These are phyloP conservation scores for Paecilomyces formosus DNA, from an alignment of 2,329 filamentous ascomycete species.

Conservation along the genomic window DNA sequence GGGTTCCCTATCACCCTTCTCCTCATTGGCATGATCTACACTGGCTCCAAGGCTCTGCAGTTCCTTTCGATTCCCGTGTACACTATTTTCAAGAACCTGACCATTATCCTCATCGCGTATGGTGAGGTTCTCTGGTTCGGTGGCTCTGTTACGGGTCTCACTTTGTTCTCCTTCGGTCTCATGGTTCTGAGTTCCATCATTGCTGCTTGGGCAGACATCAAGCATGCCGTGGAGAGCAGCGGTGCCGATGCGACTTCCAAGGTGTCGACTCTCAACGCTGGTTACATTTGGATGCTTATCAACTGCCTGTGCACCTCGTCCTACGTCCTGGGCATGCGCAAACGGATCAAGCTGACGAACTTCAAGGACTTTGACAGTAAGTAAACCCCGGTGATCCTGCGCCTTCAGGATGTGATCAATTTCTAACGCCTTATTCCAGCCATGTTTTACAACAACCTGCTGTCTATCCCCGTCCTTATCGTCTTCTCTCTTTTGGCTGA, in stretches of 20 bases:
- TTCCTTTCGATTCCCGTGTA: conserved; percentile 97
- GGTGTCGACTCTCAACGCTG: conserved; percentile 84
- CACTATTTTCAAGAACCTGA: conserved; percentile 99
- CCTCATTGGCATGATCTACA: conserved; percentile 99
- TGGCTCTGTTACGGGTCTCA: conserved; percentile 77
- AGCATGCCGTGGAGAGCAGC: conserved; percentile 66
- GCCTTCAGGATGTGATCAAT: not conserved
- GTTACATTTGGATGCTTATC: conserved; percentile 95
- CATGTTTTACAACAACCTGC: conserved; percentile 99
- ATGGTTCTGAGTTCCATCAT: conserved; percentile 95
- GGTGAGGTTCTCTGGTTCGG: conserved; percentile 98
- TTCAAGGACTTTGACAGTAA: conserved; percentile 99
- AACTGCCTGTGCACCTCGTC: conserved; percentile 93
- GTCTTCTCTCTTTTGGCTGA: conserved; percentile 74
- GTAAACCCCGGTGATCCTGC: conserved; percentile 32
- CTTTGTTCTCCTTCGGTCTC: conserved; percentile 86
- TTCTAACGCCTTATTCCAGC: conserved; percentile 47
- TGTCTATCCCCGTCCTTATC: conserved; percentile 88
- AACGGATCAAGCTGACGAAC: conserved; percentile 98
- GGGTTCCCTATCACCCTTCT: conserved; percentile 96
- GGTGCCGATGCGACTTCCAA: conserved; percentile 58
- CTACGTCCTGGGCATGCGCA: conserved; percentile 89
- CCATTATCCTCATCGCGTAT: conserved; percentile 97
- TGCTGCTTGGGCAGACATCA: conserved; percentile 95
- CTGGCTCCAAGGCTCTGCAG: conserved; percentile 88